Evolutionary conservation across 805 yeast genomes (phyloP), one percentile per base, ranked within the genome.

Genomic region (Ogataea methylovora): DNA sequence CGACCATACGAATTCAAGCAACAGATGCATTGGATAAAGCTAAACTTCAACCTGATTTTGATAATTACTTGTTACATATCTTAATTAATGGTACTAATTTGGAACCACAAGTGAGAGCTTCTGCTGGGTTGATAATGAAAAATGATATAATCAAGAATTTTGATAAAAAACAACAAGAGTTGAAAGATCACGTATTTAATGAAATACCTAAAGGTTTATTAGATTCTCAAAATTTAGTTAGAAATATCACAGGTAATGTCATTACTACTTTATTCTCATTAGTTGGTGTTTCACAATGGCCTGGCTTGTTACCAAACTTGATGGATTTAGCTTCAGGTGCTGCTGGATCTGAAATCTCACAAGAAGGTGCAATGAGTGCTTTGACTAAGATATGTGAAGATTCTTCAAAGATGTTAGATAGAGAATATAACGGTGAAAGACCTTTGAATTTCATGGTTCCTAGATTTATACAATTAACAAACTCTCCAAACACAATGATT

Each of bases 381-480:
- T 63, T 92, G 40, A 68, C 82, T 25, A 86, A 88, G 55, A 82
- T 92, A 33, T 85, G 95, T 64, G 98, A 92, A 54, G 98, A 92
- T 58, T 76, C 84, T 19, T 76, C 78, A 8, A 62, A 64, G 30
- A 58, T 71, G 24, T 69, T 92, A 38, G 87, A 84, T 51, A 57
- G 67, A 32, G 82, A 77, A 38, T 73, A 75, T 57, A 65, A 71
- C 36, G 82, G 84, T 4, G 71, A 73, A 37, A 61, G 77, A 36
- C 95, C 95, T 0, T 61, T 82, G 42, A 76, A 73, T 34, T 71
- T 67, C 38, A 65, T 90, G 64, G 67, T 85, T 18, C 80, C 84
- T 12, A 69, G 71, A 34, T 74, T 87, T 35, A 58, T 87, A 29
- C 60, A 67, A 34, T 64, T 84, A 30, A 57, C 72, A 42, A 42